Base-by-base conservation (phyloP, 768 basidiomycete species). In the Leccinum obscurum region DNA sequence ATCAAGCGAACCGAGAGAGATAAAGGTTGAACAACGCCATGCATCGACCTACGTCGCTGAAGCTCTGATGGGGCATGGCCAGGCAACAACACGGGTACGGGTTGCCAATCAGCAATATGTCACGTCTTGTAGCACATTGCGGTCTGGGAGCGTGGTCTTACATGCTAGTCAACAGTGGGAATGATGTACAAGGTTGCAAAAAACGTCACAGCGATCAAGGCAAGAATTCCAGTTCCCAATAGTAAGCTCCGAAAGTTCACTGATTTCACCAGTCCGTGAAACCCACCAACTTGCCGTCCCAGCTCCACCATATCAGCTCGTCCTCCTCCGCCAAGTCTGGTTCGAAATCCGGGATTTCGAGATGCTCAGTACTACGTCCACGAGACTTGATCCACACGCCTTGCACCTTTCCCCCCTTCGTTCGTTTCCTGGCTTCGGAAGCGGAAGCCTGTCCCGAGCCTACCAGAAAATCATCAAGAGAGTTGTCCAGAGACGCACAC, bases 301-400 rank as follows among this genome's bases (percentile, higher is more conserved):
- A 83, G 44, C 68, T 72, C 81, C 81, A 83, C 81, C 81, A 83
- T 54, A 83, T 81, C 69, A 77, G 65, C 61, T 83, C 82, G 32
- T 80, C 78, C 4, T 76, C 78, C 62, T 81, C 82, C 10, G 60
- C 64, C 56, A 66, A 55, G 22, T 65, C 64, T 37, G 64, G 62
- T 3, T 65, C 66, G 3, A 32, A 52, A 44, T 46, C 55, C 17
- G 61, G 32, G 1, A 13, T 57, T 6, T 37, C n/a, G 41, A 44
- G n/a, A 10, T 44, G n/a, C 5, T 10, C 41, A 44, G 55, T 57
- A 39, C 60, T 32, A 20, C 24, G 22, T 41, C 20, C 52, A 28
- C 61, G 56, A 49, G 69, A 64, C 74, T 75, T 68, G 28, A 81
- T 70, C 72, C 79, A 77, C n/a, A 80, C 70, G 26, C 81, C 81